A percentile compares a stretch with the other conserved stretches of the same genome.
phyloP scores from a whole-genome alignment of 192 early-diverging fungal species.

The Coemansia sp. region DNA sequence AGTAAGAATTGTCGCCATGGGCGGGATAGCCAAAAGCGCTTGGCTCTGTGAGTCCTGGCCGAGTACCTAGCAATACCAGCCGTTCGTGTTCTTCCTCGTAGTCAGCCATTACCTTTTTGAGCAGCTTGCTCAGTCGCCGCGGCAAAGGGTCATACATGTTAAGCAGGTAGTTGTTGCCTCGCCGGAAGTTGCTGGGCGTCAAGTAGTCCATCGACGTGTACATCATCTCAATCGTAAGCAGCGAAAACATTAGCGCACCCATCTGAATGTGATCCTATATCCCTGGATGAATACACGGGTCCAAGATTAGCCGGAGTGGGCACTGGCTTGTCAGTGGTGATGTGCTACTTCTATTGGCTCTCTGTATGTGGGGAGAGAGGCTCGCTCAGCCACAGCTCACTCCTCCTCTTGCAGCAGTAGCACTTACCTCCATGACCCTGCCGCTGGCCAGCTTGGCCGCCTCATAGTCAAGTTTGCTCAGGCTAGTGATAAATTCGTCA shows the following conservation, averaged over 20 bases:
- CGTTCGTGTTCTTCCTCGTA: conserved; percentile 45
- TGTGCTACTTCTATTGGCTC: no score
- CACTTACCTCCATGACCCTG: conserved; percentile 52
- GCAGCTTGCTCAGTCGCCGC: conserved; percentile 30
- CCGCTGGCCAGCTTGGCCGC: conserved; percentile 45
- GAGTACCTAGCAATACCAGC: conserved; percentile 18
- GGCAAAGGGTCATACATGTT: conserved; percentile 41
- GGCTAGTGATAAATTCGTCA: conserved; percentile 41
- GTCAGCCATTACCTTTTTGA: conserved; percentile 28
- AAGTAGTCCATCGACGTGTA: conserved; percentile 56
- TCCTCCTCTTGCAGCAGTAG: not conserved
- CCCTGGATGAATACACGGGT: not conserved
- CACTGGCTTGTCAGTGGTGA: not conserved
- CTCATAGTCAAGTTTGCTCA: conserved; percentile 52
- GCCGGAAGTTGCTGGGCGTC: conserved; percentile 40
- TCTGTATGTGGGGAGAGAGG: not conserved
- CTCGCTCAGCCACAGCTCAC: not conserved
- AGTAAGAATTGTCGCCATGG: not conserved
- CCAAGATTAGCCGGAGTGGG: conserved; percentile 1
- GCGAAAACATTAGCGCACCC: conserved; percentile 51
- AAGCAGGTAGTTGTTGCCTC: conserved; percentile 43
- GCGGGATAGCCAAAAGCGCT: not conserved
- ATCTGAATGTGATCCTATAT: conserved; percentile 48
- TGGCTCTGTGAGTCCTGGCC: not conserved
- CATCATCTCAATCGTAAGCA: conserved; percentile 53